Conservation (phyloP, 2,329 filamentous ascomycete genomes). For the Phaeomoniella chlamydospora region DNA sequence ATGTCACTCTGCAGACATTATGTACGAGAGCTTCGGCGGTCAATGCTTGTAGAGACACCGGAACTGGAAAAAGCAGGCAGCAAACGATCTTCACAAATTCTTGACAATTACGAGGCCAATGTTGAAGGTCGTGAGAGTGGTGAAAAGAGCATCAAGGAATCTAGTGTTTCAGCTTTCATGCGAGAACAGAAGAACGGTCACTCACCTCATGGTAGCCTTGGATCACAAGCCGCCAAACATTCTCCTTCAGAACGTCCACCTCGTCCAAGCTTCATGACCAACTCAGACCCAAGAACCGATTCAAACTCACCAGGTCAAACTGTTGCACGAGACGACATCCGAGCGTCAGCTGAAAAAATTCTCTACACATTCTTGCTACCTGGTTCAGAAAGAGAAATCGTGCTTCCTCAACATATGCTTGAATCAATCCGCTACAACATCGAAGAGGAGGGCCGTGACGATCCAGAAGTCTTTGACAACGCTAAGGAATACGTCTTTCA, state of each 20-base stretch:
- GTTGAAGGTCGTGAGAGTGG: slow-evolving; percentile 35
- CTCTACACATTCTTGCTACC: slow-evolving; percentile 94
- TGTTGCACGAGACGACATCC: slow-evolving; percentile 77
- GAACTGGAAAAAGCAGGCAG: slow-evolving; percentile 70
- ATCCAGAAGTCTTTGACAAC: slow-evolving; percentile 91
- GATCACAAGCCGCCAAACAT: slow-evolving; percentile 15
- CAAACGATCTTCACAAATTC: slow-evolving; percentile 68
- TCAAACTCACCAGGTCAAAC: slow-evolving; percentile 73
- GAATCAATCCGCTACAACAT: slow-evolving; percentile 75
- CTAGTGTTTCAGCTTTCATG: slow-evolving; percentile 81
- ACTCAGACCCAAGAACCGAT: slow-evolving; percentile 51
- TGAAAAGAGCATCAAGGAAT: slow-evolving; percentile 65
- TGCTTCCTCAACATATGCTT: slow-evolving; percentile 75
- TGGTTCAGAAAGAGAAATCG: slow-evolving; percentile 92
- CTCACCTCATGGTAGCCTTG: slow-evolving; percentile 35
- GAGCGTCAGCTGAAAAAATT: slow-evolving; percentile 91
- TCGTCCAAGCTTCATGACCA: slow-evolving; percentile 48
- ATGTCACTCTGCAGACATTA: slow-evolving; percentile 95
- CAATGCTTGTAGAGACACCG: slow-evolving; percentile 82
- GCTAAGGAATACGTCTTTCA: slow-evolving; percentile 99
- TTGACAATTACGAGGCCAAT: slow-evolving; percentile 57
- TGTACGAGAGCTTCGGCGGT: slow-evolving; percentile 84
- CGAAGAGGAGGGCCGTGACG: slow-evolving; percentile 81
- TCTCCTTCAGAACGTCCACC: slow-evolving; percentile 31
- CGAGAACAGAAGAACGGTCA: slow-evolving; percentile 38